Evolutionary conservation across 129 eudicot genomes (phyloP).

Genomic region (Oenanthe sinensis): DNA sequence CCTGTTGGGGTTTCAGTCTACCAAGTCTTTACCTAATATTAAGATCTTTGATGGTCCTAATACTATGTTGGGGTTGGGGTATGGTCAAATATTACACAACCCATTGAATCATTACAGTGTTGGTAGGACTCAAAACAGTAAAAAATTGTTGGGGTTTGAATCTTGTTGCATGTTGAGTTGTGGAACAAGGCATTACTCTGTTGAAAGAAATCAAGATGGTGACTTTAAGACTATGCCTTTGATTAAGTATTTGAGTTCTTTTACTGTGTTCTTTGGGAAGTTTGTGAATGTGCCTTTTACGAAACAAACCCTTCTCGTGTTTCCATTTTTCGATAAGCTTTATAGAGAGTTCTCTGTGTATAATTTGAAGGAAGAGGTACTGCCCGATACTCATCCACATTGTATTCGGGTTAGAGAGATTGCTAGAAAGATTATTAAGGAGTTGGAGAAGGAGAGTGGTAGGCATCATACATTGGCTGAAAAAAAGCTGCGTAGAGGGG

Average conservation of each 20-base stretch:
- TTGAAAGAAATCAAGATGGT: background rate
- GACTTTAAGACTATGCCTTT: background rate
- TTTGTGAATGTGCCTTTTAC: background rate
- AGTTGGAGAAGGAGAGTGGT: background rate
- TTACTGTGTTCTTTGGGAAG: background rate
- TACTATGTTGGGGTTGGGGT: no score
- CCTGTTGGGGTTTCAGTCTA: background rate
- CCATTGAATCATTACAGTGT: no score
- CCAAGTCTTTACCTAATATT: no score
- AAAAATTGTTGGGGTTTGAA: background rate
- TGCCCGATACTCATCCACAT: background rate
- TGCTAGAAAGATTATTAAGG: background rate
- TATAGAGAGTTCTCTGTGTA: no score
- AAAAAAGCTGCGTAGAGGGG: background rate
- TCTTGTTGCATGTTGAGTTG: background rate
- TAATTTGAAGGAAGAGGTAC: no score
- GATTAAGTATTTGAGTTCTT: background rate
- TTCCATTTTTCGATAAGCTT: background rate
- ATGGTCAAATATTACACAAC: no score
- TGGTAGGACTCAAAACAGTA: no score
- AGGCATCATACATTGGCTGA: background rate
- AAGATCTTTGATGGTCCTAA: no score
- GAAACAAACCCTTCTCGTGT: background rate
- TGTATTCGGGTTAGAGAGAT: background rate
- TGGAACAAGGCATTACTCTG: background rate